Percentiles rank a stretch among this genome's conserved stretches.
Evolutionary conservation across 177 flowering plant genomes (phyloP).

Genomic region (Vitis hybrid): DNA sequence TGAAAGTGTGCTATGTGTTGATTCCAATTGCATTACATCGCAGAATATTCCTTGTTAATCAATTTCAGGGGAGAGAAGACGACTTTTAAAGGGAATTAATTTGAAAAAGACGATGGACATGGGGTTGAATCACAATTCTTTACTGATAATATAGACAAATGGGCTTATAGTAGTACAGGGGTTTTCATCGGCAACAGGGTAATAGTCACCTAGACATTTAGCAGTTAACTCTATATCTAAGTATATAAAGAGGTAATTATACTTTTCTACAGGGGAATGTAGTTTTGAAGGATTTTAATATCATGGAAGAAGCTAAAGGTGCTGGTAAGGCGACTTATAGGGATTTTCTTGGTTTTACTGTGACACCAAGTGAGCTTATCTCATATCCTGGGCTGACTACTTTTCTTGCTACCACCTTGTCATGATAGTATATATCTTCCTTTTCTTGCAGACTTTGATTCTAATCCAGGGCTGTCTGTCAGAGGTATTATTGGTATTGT

Average conservation of each 20-base stretch:
- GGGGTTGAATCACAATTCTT: conserved; percentile 51
- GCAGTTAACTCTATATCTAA: conserved; percentile 15
- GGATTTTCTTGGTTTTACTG: conserved; percentile 37
- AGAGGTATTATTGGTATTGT: conserved; percentile 80
- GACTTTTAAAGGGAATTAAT: conserved; percentile 35
- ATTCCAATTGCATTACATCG: conserved; percentile 5
- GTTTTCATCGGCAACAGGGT: conserved; percentile 18
- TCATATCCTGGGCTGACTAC: neutral
- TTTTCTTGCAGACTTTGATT: conserved; percentile 54
- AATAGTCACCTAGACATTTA: conserved; percentile 21
- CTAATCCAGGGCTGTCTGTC: conserved; percentile 51
- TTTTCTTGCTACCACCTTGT: neutral
- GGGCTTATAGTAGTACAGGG: conserved; percentile 87
- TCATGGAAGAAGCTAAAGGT: conserved; percentile 69
- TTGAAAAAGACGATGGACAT: conserved; percentile 50
- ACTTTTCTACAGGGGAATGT: conserved; percentile 51
- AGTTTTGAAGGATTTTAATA: conserved; percentile 60
- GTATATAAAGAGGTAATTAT: too few species aligned
- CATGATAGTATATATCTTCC: neutral
- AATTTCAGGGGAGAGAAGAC: conserved; percentile 67
- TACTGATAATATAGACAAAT: conserved; percentile 22
- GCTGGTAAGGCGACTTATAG: conserved; percentile 37
- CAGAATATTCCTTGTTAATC: conserved; percentile 71
- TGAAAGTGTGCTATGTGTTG: neutral
- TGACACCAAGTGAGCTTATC: conserved; percentile 75